Evolutionary conservation across 129 eudicot genomes (phyloP).

Genomic region (Apium graveolens): DNA sequence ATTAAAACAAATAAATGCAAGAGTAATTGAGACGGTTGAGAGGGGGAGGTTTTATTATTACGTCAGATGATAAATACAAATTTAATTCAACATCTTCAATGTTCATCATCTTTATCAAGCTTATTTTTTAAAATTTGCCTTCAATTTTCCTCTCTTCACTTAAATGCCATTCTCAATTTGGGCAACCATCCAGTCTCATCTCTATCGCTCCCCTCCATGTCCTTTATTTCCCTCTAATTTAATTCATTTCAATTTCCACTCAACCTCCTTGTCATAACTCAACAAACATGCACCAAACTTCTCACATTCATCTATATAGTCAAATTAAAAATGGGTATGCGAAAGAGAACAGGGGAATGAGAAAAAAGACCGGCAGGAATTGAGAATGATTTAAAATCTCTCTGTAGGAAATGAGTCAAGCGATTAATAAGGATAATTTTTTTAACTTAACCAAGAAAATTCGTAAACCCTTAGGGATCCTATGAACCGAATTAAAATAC

Average conservation of each 20-base stretch:
- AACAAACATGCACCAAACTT: conserved; percentile 6
- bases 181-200: conserved; percentile 6
- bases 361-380: not conserved
- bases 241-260: not conserved
- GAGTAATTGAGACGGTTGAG: conserved; percentile 58
- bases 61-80: conserved; percentile 48
- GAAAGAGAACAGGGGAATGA: not conserved
- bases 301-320: not conserved
- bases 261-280: conserved; percentile 6
- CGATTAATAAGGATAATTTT: not conserved
- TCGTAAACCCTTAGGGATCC: not conserved
- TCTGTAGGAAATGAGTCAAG: too few relatives aligned
- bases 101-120: conserved; percentile 1
- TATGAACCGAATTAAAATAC: not conserved
- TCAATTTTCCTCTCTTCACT: conserved; percentile 7
- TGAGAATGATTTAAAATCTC: not conserved
- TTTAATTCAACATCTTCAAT: conserved; percentile 25
- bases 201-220: conserved; percentile 4
- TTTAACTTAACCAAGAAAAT: not conserved
- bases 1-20: conserved; percentile 51
- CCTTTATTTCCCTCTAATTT: conserved; percentile 11
- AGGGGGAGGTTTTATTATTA: conserved; percentile 22
- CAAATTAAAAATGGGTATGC: not conserved
- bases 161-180: conserved; percentile 10
- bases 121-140: not conserved